phyloP scores from a whole-genome alignment of 305 asterid genomes.

The Fraxinus velutina region DNA sequence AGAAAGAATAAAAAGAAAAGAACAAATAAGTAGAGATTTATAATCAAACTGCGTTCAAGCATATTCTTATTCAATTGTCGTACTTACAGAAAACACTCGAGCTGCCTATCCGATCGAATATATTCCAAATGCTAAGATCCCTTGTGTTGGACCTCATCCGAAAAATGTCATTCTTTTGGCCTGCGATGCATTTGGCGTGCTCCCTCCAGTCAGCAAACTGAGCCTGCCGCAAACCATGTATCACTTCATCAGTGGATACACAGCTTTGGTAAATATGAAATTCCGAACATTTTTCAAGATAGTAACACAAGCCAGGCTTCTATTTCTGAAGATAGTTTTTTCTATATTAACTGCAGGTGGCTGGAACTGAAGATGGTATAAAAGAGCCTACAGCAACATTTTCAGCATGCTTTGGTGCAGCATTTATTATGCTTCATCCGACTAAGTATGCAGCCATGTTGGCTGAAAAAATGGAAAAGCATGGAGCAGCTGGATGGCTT shows the following conservation, averaged over 20 bases:
- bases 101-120: slow-evolving; percentile 95
- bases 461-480: slow-evolving; percentile 80
- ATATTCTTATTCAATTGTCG: background rate
- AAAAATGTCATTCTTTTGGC: slow-evolving; percentile 83
- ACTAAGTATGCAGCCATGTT: slow-evolving; percentile 91
- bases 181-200: slow-evolving; percentile 96
- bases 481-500: slow-evolving; percentile 93
- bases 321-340: background rate
- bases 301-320: background rate
- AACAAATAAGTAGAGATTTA: background rate
- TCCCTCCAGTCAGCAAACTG: slow-evolving; percentile 93
- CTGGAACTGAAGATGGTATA: slow-evolving; percentile 95
- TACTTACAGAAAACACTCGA: slow-evolving; percentile 72
- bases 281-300: background rate
- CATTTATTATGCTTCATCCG: slow-evolving; percentile 93
- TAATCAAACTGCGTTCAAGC: background rate
- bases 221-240: slow-evolving; percentile 87
- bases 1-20: background rate
- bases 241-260: slow-evolving; percentile 96
- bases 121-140: slow-evolving; percentile 89
- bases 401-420: slow-evolving; percentile 98
- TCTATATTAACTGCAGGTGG: slow-evolving; percentile 48
- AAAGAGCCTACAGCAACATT: slow-evolving; percentile 94
- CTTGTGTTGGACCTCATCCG: slow-evolving; percentile 96
- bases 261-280: slow-evolving; percentile 61